Evolutionary conservation across 306 rosid genomes (phyloP).

Genomic region (Quercus rubra): DNA sequence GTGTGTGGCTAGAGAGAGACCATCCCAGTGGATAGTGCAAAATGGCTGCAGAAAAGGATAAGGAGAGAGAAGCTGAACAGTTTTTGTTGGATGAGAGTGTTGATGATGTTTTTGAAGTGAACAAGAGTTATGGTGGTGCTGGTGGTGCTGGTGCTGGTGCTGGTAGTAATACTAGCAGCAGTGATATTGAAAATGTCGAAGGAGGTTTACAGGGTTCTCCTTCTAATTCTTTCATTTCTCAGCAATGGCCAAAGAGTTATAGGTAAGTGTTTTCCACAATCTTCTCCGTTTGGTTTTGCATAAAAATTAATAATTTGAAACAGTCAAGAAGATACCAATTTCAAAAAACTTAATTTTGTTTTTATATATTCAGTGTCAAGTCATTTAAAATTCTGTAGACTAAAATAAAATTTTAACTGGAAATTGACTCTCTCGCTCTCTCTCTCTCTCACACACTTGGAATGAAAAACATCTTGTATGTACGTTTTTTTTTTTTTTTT

Average conservation of each 20-base stretch:
- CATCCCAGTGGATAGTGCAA: neutral
- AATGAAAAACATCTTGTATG: neutral
- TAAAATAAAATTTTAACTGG: neutral
- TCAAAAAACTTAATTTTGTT: no score
- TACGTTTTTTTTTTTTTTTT: neutral
- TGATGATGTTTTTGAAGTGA: conserved; percentile 33
- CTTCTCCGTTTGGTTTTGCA: neutral
- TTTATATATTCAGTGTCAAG: no score
- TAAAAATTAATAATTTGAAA: neutral
- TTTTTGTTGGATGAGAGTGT: conserved; percentile 28
- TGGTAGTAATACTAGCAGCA: conserved; percentile 8
- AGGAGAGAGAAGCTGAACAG: conserved; percentile 24
- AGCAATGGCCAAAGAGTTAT: conserved; percentile 83
- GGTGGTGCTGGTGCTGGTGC: conserved; percentile 8
- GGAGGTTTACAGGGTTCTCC: neutral
- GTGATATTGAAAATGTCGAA: conserved; percentile 17
- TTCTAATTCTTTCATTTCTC: conserved; percentile 43
- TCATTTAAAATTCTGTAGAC: no score
- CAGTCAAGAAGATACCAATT: no score
- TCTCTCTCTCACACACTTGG: neutral
- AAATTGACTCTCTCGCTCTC: neutral
- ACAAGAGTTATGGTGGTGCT: conserved; percentile 22
- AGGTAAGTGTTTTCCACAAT: conserved; percentile 24
- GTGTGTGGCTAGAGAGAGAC: neutral
- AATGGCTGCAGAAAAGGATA: conserved; percentile 3